Base-by-base conservation (phyloP, 371 early-diverging fungal species). In the Blakeslea trispora region DNA sequence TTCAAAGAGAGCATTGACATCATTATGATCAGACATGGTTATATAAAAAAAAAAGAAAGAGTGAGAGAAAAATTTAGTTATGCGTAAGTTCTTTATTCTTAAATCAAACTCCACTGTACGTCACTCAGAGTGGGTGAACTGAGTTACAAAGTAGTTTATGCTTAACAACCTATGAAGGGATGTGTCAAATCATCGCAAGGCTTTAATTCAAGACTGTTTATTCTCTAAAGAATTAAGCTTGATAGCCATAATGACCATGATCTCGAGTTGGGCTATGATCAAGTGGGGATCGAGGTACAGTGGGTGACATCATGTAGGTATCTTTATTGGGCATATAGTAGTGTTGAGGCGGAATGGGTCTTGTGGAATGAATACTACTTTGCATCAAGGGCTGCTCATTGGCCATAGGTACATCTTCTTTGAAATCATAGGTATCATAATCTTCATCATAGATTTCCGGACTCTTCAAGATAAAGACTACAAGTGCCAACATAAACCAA, bases 1-100 rank as follows among this genome's bases (percentile, higher is more conserved):
- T 50, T 84, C 85, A 61, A 84, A 84, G 9, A 82, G 72, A 40
- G 81, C 77, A 35, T 84, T 82, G 37, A 84, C 78, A 32, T 82
- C 79, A 21, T 68, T 50, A 32, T 54, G 34, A 42, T 64, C 70
- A 53, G 68, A 61, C 69, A 68, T 68, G 32, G n/a, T 49, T 19
- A 55, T 7, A 17, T 35, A 23, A 34, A 43, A 34, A 13, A 18
- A n/a, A 28, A 40, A 48, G 32, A 53, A 53, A 18, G 32, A 47
- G 24, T 28, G 28, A 19, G 19, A 53, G 35, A 53, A 22, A 45
- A 14, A 48, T 48, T n/a, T n/a, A n/a, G n/a, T n/a, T n/a, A n/a
- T n/a, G n/a, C n/a, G n/a, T n/a, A n/a, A n/a, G n/a, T n/a, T n/a
- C n/a, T n/a, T n/a, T n/a, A n/a, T n/a, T n/a, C n/a, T n/a, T n/a